Conservation (phyloP, 495 filamentous ascomycete genomes). For the Oleoguttula mirabilis region DNA sequence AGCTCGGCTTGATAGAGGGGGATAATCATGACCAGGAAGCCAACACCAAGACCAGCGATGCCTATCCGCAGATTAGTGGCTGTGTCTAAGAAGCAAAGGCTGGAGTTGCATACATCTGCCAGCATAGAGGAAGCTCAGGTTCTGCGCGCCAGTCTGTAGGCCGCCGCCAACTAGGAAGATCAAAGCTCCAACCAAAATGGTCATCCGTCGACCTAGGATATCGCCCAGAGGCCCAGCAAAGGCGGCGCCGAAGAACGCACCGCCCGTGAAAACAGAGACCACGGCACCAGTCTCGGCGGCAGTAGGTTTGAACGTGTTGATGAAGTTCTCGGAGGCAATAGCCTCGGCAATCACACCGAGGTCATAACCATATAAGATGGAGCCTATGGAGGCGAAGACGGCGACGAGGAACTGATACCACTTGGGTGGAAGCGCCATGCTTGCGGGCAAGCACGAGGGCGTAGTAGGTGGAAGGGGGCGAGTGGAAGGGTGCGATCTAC, state of each 20-base stretch:
- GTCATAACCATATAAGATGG: constrained; percentile 32
- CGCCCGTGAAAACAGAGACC: constrained; percentile 57
- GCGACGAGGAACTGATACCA: constrained; percentile 40
- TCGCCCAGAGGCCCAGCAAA: constrained; percentile 39
- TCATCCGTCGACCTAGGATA: constrained; percentile 35
- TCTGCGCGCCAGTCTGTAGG: constrained; percentile 31
- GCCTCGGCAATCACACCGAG: constrained; percentile 32
- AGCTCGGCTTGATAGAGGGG: constrained; percentile 39
- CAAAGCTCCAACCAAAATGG: constrained; percentile 34
- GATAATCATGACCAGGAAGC: constrained; percentile 36
- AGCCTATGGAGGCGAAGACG: constrained; percentile 33
- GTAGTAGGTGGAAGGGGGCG: too few relatives aligned
- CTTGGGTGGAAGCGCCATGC: constrained; percentile 42
- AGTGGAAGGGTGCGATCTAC: too few relatives aligned
- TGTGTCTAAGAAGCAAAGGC: neutral
- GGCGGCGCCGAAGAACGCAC: constrained; percentile 44
- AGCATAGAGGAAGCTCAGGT: constrained; percentile 26
- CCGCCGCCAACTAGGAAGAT: constrained; percentile 30
- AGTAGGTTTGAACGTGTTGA: constrained; percentile 38
- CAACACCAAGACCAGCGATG: constrained; percentile 31
- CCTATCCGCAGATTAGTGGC: neutral
- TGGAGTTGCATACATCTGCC: constrained; percentile 11
- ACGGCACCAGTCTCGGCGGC: constrained; percentile 51
- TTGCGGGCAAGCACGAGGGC: too few relatives aligned
- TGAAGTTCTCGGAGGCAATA: constrained; percentile 33